A percentile compares a stretch with the other conserved stretches of the same genome.
Conservation (phyloP, 306 rosid species). For the Prunus mongolica region DNA sequence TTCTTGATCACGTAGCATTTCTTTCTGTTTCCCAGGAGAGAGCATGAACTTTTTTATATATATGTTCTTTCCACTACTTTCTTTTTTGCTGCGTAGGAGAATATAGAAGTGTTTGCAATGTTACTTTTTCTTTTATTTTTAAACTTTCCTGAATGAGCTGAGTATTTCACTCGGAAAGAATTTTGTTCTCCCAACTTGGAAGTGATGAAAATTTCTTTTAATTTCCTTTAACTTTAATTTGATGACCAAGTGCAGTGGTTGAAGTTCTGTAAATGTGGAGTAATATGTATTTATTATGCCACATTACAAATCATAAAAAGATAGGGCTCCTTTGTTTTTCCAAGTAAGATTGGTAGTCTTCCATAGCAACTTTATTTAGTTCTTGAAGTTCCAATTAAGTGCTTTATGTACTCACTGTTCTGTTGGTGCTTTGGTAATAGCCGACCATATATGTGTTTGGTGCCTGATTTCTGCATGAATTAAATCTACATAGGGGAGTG, state of each 20-base stretch:
- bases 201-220: neutral
- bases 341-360: neutral
- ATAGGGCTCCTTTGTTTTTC: neutral
- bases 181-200: neutral
- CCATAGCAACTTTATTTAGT: neutral
- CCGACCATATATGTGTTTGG: neutral
- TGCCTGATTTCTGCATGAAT: neutral
- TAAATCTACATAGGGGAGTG: neutral
- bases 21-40: neutral
- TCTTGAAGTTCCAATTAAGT: neutral
- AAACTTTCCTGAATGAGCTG: neutral
- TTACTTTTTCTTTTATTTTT: neutral
- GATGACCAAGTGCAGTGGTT: too few relatives aligned
- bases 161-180: neutral
- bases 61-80: neutral
- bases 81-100: neutral
- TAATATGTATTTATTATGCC: too few relatives aligned
- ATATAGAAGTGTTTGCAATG: neutral
- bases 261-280: too few relatives aligned
- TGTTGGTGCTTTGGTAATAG: neutral
- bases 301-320: too few relatives aligned
- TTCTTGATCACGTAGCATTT: neutral
- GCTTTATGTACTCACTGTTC: neutral
- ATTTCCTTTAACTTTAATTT: too few relatives aligned
- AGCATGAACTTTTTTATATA: neutral